Evolutionary conservation across 495 filamentous ascomycete species (phyloP).

Genomic region (Aspergillus coremiiformis): DNA sequence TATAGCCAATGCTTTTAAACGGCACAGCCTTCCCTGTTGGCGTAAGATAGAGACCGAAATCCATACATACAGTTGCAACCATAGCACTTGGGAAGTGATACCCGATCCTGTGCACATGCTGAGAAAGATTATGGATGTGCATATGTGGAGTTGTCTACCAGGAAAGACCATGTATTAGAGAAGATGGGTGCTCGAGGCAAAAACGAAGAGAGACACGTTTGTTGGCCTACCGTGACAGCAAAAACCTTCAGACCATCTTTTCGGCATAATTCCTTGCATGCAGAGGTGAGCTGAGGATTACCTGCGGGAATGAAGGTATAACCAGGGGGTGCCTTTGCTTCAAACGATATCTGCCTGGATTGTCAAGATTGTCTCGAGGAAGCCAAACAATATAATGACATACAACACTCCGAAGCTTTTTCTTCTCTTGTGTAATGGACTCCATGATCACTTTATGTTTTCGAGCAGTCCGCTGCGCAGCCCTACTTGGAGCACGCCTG

Average conservation of each 20-base stretch:
- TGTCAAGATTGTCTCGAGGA: slow-evolving; percentile 18
- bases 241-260: slow-evolving; percentile 59
- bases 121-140: slow-evolving; percentile 45
- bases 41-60: slow-evolving; percentile 36
- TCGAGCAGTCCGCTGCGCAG: slow-evolving; percentile 28
- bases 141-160: slow-evolving; percentile 39
- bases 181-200: slow-evolving; percentile 8
- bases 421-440: slow-evolving; percentile 51
- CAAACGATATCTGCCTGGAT: slow-evolving; percentile 38
- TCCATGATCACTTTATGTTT: slow-evolving; percentile 56
- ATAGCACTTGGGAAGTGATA: slow-evolving; percentile 61
- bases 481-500: slow-evolving; percentile 29
- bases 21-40: slow-evolving; percentile 37
- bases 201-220: neutral
- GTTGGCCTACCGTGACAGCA: slow-evolving; percentile 66
- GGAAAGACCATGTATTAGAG: slow-evolving; percentile 12
- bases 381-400: slow-evolving; percentile 20
- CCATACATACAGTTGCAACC: slow-evolving; percentile 47
- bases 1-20: slow-evolving; percentile 18
- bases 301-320: slow-evolving; percentile 82
- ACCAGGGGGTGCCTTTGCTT: slow-evolving; percentile 57
- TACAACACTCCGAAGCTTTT: slow-evolving; percentile 51
- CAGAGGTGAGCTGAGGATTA: slow-evolving; percentile 62
- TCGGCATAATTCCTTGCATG: slow-evolving; percentile 74
- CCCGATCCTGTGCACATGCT: slow-evolving; percentile 72